Evolutionary conservation across 805 yeast species (phyloP), one percentile per base, ranked within the genome.

Genomic region (Soucietia sequanensis): DNA sequence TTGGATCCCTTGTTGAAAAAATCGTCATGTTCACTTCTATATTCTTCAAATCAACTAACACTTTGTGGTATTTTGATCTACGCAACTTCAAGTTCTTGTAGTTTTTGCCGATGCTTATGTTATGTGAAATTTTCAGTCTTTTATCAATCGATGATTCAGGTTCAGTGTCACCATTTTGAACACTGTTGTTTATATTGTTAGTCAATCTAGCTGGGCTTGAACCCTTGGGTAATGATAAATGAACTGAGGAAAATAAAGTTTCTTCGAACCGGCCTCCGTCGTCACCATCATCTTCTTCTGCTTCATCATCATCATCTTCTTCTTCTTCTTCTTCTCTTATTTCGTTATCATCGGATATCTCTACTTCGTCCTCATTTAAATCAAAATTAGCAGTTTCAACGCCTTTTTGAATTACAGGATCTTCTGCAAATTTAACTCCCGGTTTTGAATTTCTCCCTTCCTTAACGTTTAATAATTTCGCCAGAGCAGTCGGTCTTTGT

Each of bases 221-320:
- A 5, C 70, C 70, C 23, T 64, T 60, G 14, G 86, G 76, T 16
- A 75, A 48, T 0, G 84, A 71, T 6, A 93, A 73, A 52, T 81
- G 84, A 19, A 93, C 81, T 0, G 97, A 91, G 38, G 86, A 83
- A 58, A 83, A 87, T 23, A 87, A 62, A 5, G 80, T 70, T 36
- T 84, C 89, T 6, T 78, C 81, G 34, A 81, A 63, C 8, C 34
- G 37, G 7, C 27, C 33, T 6, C 30, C 42, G 8, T 38, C 44
- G 10, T 41, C 42, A 4, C 20, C 31, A 7, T 38, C 39, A 10
- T 35, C 38, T 7, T 28, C 33, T 6, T 31, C 42, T 9, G 37
- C 44, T 11, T 41, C 42, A 4, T 22, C 31, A 7, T 38, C 39
- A 11, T 36, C 39, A n/a, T 33, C 38, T n/a, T 30, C 41, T 7